Evolutionary conservation across 139 green algal genomes (phyloP).

Genomic region (Coelastrella sp.): DNA sequence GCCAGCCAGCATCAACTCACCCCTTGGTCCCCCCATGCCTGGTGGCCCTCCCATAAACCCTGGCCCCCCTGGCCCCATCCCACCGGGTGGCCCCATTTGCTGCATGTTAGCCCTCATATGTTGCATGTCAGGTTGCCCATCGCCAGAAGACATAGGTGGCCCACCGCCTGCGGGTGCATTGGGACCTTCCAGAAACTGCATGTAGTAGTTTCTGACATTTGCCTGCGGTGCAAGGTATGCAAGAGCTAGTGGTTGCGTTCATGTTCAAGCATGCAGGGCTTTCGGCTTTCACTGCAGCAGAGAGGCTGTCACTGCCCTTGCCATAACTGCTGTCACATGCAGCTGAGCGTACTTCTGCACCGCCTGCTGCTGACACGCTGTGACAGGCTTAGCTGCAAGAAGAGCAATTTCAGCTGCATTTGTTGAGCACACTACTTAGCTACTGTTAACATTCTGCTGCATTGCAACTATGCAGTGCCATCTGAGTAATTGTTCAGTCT

Average conservation of each 20-base stretch:
- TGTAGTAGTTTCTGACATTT: conserved; percentile 96
- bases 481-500: neutral
- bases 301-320: neutral
- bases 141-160: neutral
- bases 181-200: conserved; percentile 85
- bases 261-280: neutral
- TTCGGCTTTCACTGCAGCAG: neutral
- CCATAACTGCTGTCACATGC: too few species aligned
- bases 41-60: conserved; percentile 9
- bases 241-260: neutral
- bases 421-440: neutral
- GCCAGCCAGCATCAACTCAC: neutral
- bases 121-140: conserved; percentile 43
- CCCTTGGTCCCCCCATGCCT: neutral
- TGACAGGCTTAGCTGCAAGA: too few species aligned
- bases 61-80: neutral
- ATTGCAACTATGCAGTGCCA: neutral
- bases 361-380: too few species aligned
- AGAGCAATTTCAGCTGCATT: neutral
- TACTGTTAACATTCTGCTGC: neutral
- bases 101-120: conserved; percentile 12
- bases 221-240: conserved; percentile 63
- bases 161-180: conserved; percentile 24
- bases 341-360: too few species aligned
- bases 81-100: neutral